Base-by-base conservation (phyloP, 1,284 basidiomycete genomes). In the Tylopilus sp. region DNA sequence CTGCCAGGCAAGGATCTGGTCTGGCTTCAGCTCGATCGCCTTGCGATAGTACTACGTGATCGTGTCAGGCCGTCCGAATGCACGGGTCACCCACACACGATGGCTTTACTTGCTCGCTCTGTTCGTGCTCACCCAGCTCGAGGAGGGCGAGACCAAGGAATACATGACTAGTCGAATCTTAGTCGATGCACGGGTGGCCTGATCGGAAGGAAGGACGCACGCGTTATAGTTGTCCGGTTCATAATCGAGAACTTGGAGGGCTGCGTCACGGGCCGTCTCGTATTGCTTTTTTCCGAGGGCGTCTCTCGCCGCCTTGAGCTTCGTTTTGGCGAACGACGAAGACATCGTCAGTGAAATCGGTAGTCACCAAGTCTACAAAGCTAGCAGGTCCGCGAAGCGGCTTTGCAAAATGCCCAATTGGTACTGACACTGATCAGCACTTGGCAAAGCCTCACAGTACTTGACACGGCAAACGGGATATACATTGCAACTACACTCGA, bases 231-330 rank as follows among this genome's bases (percentile, higher is more conserved):
- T 89, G 39, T 82, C 79, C 4, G 86, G 76, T 51, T 92, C 89
- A 57, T 81, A 84, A 37, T 86, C 82, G 31, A 89, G 70, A 13
- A 82, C 82, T 51, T 83, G 76, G 19, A 75, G 67, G 11, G 84
- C 81, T 25, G 84, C 77, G 54, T 82, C 76, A 54, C 79, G 82
- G 7, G 91, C 92, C n/a, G 71, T 70, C 19, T 74, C 69, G 54
- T 79, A 91, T 55, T 95, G 83, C 63, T 89, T 89, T 62, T 84
- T 85, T 9, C 72, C 73, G n/a, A 96, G 70, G 8, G 82, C 79
- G 35, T 89, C 84, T 53, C 88, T 81, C 16, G 92, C 86, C n/a
- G 77, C 71, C 69, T 95, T 97, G 58, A 96, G 75, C 63, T 86
- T 89, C 30, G 68, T 68, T 64, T 89, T 92, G 40, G 76, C 73